Evolutionary conservation across 371 early-diverging fungal species (phyloP).

Genomic region (Rhizopus delemar): DNA sequence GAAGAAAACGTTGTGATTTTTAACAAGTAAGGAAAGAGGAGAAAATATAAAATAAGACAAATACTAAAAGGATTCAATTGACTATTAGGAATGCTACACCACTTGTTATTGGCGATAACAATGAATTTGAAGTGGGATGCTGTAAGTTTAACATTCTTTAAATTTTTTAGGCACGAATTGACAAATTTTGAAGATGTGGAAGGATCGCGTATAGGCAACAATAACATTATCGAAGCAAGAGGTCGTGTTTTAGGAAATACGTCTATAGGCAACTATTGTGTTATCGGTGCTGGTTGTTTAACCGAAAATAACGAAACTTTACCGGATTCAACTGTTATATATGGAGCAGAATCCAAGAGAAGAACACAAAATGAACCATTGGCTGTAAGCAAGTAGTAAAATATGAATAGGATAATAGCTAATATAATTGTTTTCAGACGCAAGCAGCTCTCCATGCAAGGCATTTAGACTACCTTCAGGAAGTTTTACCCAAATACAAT

Average conservation of each 20-base stretch:
- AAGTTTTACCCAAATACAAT: constrained; percentile 67
- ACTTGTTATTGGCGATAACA: constrained; percentile 74
- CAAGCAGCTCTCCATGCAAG: constrained; percentile 65
- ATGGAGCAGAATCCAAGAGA: constrained; percentile 60
- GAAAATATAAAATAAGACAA: not conserved
- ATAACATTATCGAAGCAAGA: constrained; percentile 71
- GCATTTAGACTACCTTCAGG: constrained; percentile 74
- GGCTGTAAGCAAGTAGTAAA: constrained; percentile 18
- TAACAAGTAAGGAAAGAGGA: constrained; percentile 57
- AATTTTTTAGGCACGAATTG: not conserved
- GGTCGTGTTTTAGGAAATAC: constrained; percentile 64
- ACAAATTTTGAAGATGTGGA: constrained; percentile 58
- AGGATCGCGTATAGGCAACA: constrained; percentile 67
- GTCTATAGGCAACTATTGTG: constrained; percentile 70
- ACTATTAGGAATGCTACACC: constrained; percentile 42
- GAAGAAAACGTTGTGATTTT: constrained; percentile 76
- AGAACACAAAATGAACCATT: constrained; percentile 52
- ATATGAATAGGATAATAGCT: not conserved
- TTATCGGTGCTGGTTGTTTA: constrained; percentile 71
- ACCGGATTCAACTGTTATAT: constrained; percentile 68
- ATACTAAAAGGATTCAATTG: not conserved
- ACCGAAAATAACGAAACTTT: constrained; percentile 67
- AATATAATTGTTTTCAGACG: constrained; percentile 29
- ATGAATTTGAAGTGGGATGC: constrained; percentile 76
- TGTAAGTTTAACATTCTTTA: constrained; percentile 44